A percentile compares a stretch with the other conserved stretches of the same genome.
phyloP scores from a whole-genome alignment of 2,329 filamentous ascomycete species.

The Venturia aucupariae region DNA sequence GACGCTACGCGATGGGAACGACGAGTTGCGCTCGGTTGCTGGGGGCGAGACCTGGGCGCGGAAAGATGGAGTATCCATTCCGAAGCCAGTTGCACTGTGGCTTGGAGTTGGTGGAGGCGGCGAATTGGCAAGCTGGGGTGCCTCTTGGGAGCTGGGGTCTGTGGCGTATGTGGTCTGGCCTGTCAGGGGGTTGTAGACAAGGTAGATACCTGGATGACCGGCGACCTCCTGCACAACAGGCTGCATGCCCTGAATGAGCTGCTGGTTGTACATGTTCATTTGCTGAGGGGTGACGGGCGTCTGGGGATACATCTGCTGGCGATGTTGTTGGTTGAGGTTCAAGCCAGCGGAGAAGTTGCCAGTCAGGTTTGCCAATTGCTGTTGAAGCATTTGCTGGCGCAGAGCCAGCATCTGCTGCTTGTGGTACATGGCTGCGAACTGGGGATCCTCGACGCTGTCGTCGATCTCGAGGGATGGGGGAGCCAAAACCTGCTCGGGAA shows the following conservation, averaged over 20 bases:
- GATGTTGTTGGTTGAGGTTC: slow-evolving; percentile 40
- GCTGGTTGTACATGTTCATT: slow-evolving; percentile 49
- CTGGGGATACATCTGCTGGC: slow-evolving; percentile 41
- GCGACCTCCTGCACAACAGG: slow-evolving; percentile 54
- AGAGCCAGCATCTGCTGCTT: slow-evolving; percentile 89
- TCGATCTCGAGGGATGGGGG: slow-evolving; percentile 72
- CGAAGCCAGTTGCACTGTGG: slow-evolving; percentile 29
- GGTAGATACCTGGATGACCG: slow-evolving; percentile 66
- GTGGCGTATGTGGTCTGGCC: slow-evolving; percentile 76
- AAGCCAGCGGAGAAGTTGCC: slow-evolving; percentile 67
- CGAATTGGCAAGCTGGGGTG: slow-evolving; percentile 35
- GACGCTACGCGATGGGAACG: slow-evolving; percentile 51
- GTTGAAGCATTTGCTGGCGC: slow-evolving; percentile 81
- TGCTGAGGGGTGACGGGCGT: slow-evolving; percentile 41
- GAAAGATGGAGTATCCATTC: slow-evolving; percentile 46
- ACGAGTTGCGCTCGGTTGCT: slow-evolving; percentile 45
- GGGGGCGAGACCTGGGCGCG: slow-evolving; percentile 78
- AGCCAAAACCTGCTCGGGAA: slow-evolving; percentile 77
- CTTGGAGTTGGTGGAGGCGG: slow-evolving; percentile 38
- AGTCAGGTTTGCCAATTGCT: slow-evolving; percentile 79
- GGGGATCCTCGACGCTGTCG: slow-evolving; percentile 62
- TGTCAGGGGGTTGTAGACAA: slow-evolving; percentile 76
- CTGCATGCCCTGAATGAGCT: slow-evolving; percentile 57
- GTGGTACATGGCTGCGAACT: slow-evolving; percentile 79
- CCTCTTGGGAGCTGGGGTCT: slow-evolving; percentile 50